Conservation (phyloP, 2,329 filamentous ascomycete genomes). For the Xylariaceae sp. region DNA sequence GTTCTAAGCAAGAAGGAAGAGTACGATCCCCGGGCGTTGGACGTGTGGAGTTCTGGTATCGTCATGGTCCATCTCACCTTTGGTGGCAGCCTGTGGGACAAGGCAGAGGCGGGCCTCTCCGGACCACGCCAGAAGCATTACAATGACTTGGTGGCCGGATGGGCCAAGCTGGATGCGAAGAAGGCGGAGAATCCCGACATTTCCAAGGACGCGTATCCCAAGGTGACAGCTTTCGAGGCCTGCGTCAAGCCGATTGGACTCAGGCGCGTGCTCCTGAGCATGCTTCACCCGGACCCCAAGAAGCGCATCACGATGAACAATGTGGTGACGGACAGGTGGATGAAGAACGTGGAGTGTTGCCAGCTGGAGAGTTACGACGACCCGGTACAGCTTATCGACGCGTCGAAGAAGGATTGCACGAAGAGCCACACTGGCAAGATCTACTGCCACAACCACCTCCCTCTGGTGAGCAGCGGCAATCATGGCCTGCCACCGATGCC, state of each 20-base stretch:
- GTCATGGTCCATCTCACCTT: conserved; percentile 75
- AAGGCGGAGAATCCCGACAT: conserved; percentile 35
- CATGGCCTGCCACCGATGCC: conserved; percentile 51
- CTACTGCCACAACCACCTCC: conserved; percentile 55
- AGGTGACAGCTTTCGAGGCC: conserved; percentile 58
- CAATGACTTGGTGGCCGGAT: conserved; percentile 58
- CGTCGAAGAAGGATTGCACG: conserved; percentile 47
- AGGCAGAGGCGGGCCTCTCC: conserved; percentile 44
- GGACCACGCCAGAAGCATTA: conserved; percentile 49
- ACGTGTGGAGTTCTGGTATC: conserved; percentile 82
- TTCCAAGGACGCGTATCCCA: conserved; percentile 59
- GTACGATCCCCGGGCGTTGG: conserved; percentile 70
- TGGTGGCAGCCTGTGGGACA: conserved; percentile 67
- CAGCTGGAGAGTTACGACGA: conserved; percentile 64
- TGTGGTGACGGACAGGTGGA: conserved; percentile 64
- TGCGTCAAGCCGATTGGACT: conserved; percentile 61
- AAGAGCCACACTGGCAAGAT: conserved; percentile 44
- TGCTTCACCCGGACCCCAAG: conserved; percentile 74
- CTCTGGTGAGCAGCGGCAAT: conserved; percentile 40
- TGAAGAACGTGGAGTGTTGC: conserved; percentile 74
- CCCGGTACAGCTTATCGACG: conserved; percentile 55
- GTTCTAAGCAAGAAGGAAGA: conserved; percentile 62
- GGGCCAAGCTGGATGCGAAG: conserved; percentile 60
- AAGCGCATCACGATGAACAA: conserved; percentile 65
- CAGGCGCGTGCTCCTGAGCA: conserved; percentile 66